A percentile compares a stretch with the other conserved stretches of the same genome.
These are phyloP conservation scores for Phellopilus nigrolimitatus DNA, from an alignment of 1,284 basidiomycete species.

Conservation along the genomic window DNA sequence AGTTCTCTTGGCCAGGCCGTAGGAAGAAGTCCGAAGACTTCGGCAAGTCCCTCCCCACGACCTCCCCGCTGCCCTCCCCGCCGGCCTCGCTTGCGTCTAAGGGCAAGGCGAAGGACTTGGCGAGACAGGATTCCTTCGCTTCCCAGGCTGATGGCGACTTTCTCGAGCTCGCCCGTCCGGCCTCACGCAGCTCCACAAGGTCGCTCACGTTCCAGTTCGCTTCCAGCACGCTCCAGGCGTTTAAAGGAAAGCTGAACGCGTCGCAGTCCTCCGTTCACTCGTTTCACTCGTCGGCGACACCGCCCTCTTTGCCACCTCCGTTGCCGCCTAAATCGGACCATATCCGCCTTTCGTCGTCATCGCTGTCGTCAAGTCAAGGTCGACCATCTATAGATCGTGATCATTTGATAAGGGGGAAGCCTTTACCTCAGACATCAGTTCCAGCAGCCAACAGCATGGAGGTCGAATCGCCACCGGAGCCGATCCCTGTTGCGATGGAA, in stretches of 20 bases:
- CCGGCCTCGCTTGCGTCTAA: not conserved
- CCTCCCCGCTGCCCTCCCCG: not conserved
- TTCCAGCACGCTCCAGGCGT: slow-evolving; percentile 13
- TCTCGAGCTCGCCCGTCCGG: slow-evolving; percentile 12
- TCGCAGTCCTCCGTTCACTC: slow-evolving; percentile 15
- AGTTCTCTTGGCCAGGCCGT: slow-evolving; percentile 18
- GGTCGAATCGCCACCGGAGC: slow-evolving; percentile 4
- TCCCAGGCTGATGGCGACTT: slow-evolving; percentile 12
- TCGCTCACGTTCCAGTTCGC: slow-evolving; percentile 19
- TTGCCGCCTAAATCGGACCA: slow-evolving; percentile 15
- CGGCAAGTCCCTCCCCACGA: slow-evolving; percentile 1
- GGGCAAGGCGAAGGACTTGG: slow-evolving; percentile 11
- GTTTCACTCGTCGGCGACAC: slow-evolving; percentile 4
- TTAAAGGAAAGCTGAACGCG: slow-evolving; percentile 19
- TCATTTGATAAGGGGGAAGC: not conserved
- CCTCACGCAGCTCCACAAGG: slow-evolving; percentile 16
- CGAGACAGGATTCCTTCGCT: slow-evolving; percentile 1
- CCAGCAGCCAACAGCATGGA: not conserved
- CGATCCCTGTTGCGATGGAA: slow-evolving; percentile 9
- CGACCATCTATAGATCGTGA: slow-evolving; percentile 2
- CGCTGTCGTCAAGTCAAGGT: slow-evolving; percentile 1
- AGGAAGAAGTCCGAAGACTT: slow-evolving; percentile 20
- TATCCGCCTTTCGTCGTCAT: slow-evolving; percentile 4
- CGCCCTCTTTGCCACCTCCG: slow-evolving; percentile 12
- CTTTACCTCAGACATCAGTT: slow-evolving; percentile 1